These are phyloP conservation scores for Paracamarosporium sp. DNA, from an alignment of 2,329 filamentous ascomycete species.

Conservation along the genomic window DNA sequence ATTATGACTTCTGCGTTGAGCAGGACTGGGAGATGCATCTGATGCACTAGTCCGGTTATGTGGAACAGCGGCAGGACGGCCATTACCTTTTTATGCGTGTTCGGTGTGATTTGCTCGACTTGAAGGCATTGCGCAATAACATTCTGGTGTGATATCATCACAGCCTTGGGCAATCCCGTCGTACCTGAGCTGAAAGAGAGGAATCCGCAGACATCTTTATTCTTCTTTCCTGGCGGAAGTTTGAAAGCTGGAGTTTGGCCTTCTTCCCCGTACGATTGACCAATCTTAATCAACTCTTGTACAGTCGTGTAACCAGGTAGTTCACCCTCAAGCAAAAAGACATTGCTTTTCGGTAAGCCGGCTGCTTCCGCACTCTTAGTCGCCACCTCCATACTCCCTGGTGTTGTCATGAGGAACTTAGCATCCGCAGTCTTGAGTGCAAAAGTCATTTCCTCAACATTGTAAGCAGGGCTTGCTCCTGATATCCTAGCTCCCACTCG, in stretches of 20 bases:
- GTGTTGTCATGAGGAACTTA: constrained; percentile 65
- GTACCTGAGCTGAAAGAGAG: constrained; percentile 46
- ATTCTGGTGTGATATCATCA: constrained; percentile 46
- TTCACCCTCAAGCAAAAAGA: constrained; percentile 65
- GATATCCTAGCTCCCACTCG: constrained; percentile 64
- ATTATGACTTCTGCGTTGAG: constrained; percentile 72
- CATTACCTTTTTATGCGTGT: constrained; percentile 50
- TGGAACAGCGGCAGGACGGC: constrained; percentile 44
- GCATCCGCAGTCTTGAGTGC: constrained; percentile 65
- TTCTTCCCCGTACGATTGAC: constrained; percentile 49
- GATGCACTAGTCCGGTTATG: constrained; percentile 46
- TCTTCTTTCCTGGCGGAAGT: constrained; percentile 60
- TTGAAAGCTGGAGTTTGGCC: constrained; percentile 58
- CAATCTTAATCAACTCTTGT: constrained; percentile 53
- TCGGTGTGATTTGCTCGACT: constrained; percentile 50
- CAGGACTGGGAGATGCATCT: constrained; percentile 67
- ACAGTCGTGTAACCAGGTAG: constrained; percentile 58
- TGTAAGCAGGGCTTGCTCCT: constrained; percentile 70
- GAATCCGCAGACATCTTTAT: constrained; percentile 63
- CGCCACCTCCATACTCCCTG: constrained; percentile 62
- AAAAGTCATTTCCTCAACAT: constrained; percentile 72
- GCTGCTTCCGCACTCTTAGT: constrained; percentile 60
- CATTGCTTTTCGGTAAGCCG: constrained; percentile 58
- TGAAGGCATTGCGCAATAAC: constrained; percentile 65
- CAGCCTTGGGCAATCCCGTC: constrained; percentile 46